phyloP scores from a whole-genome alignment of 2,329 filamentous ascomycete species.

The Hymenotorrendiella dingleyae region DNA sequence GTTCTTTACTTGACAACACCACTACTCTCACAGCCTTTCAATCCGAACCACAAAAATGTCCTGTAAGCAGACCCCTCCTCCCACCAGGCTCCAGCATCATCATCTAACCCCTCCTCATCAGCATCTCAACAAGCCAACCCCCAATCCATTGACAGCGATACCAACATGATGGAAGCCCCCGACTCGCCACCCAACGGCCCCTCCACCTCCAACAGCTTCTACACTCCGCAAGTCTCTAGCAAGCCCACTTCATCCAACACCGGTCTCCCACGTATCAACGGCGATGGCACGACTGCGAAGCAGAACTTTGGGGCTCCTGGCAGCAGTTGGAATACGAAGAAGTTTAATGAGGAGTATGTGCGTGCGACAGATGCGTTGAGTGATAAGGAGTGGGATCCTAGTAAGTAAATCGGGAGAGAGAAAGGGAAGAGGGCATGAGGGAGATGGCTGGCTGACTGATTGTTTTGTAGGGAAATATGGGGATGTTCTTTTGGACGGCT shows the following conservation, averaged over 20 bases:
- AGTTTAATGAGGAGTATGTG: slow-evolving; percentile 49
- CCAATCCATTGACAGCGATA: slow-evolving; percentile 8
- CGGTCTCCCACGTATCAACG: not conserved
- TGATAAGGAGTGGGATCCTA: slow-evolving; percentile 45
- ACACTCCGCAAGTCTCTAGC: not conserved
- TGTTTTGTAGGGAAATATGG: slow-evolving; percentile 36
- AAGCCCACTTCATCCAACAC: slow-evolving; percentile 3
- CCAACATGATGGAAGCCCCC: slow-evolving; percentile 23
- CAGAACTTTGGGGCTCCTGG: slow-evolving; percentile 36
- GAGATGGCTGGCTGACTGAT: not conserved
- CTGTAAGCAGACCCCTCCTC: slow-evolving; percentile 15
- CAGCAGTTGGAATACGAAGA: slow-evolving; percentile 49
- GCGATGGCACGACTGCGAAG: slow-evolving; percentile 13
- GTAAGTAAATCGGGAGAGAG: slow-evolving; percentile 29
- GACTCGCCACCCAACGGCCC: slow-evolving; percentile 19
- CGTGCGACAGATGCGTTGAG: slow-evolving; percentile 42
- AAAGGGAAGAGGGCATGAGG: not conserved
- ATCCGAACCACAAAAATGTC: slow-evolving; percentile 13
- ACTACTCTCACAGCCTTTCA: not conserved
- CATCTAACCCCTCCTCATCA: slow-evolving; percentile 1
- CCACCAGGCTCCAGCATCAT: not conserved
- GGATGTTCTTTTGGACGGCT: slow-evolving; percentile 32
- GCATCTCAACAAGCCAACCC: not conserved
- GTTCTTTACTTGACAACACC: no score
- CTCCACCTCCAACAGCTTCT: not conserved